Base-by-base conservation (phyloP, 2,329 filamentous ascomycete genomes). In the Trichoderma polysporum region DNA sequence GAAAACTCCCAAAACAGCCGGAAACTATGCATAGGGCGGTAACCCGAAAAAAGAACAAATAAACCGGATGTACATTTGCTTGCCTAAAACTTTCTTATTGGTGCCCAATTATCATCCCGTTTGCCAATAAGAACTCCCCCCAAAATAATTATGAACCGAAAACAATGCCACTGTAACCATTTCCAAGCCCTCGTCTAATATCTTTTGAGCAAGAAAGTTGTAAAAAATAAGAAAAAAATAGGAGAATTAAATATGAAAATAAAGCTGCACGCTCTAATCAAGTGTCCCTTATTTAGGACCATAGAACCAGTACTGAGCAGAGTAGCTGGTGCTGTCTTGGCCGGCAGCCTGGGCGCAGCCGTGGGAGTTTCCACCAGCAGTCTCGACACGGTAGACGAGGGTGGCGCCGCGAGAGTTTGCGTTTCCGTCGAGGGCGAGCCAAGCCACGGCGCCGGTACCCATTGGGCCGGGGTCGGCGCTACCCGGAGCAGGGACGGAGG, bases 291-390 rank as follows among this genome's bases (percentile, higher is more conserved):
- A 52, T 52, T 74, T 75, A 80, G 22, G 76, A 4, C 58, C 81
- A 71, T 81, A 88, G 73, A 88, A 82, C 85, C 85, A 88, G 77
- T 88, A 88, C 70, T 80, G 81, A n/a, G 86, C 79, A 1, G 85
- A 72, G 74, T 88, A 88, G 2, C 82, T 80, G 29, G 86, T 82
- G 74, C 85, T 88, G 72, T 84, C 80, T 19, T 73, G 68, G 49
- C 81, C 79, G n/a, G 76, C 77, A 1, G 75, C 76, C 37, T 57
- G 62, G 52, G 69, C 69, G 74, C 86, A 88, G 4, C 78, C 71
- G 71, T 82, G 75, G 1, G 81, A 73, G 68, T 69, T 75, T 25
- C 86, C 86, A 2, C 85, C 86, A 15, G 84, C 81, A 0, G 86
- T 88, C 67, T 80, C 69, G 53, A 88, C 85, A 54, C 86, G 84